These are phyloP conservation scores for Truncatella angustata DNA, from an alignment of 2,329 filamentous ascomycete species.

Conservation along the genomic window DNA sequence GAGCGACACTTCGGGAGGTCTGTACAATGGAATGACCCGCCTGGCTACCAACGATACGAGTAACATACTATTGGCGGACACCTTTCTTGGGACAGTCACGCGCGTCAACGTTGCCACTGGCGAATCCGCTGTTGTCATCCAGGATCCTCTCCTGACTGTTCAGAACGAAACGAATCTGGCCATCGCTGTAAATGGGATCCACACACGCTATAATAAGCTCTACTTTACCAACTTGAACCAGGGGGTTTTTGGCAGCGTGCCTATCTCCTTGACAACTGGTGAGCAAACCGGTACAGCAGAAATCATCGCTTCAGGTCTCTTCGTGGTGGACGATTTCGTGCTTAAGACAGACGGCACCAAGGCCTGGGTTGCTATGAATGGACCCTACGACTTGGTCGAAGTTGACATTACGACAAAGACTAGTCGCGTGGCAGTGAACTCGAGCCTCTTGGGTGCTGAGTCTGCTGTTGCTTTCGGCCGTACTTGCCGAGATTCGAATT, in stretches of 20 bases:
- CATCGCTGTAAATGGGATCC: neutral
- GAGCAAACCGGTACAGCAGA: neutral
- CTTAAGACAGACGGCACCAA: neutral
- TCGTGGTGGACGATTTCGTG: neutral
- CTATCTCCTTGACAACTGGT: neutral
- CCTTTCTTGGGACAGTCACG: neutral
- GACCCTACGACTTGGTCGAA: neutral
- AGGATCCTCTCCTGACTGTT: neutral
- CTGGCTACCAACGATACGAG: neutral
- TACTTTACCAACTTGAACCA: neutral
- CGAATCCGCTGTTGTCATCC: neutral
- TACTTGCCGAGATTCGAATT: neutral
- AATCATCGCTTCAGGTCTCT: neutral
- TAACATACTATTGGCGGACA: neutral
- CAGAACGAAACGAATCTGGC: neutral
- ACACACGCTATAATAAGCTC: neutral
- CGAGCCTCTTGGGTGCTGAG: neutral
- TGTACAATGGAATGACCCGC: neutral
- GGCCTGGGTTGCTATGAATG: neutral
- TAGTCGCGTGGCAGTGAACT: neutral
- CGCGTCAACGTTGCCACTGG: neutral
- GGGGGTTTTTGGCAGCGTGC: neutral
- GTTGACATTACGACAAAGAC: neutral
- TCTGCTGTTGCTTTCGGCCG: neutral
- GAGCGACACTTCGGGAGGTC: neutral